Percentiles rank a stretch among this genome's conserved stretches.
Conservation (phyloP, 1,284 basidiomycete genomes). For the Sporisorium iseilematis-ciliati region DNA sequence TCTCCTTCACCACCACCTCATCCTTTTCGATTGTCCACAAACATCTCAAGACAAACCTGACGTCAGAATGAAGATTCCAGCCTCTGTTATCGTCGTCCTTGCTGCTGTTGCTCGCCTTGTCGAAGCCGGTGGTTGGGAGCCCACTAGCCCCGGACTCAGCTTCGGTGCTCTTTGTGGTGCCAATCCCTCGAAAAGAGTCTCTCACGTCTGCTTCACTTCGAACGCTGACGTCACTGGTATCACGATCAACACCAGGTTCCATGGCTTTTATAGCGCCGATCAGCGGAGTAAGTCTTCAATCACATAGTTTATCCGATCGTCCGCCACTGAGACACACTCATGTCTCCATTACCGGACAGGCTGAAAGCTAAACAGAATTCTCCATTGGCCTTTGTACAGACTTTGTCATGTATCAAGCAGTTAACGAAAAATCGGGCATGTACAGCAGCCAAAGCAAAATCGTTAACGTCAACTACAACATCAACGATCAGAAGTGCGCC, state of each 20-base stretch:
- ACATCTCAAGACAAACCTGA: neutral
- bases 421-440: neutral
- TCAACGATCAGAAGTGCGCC: neutral
- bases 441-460: neutral
- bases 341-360: too few species aligned
- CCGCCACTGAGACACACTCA: too few species aligned
- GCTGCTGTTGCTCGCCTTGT: neutral
- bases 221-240: neutral
- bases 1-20: too few species aligned
- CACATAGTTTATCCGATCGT: too few species aligned
- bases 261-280: neutral
- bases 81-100: neutral
- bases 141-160: neutral
- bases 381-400: neutral
- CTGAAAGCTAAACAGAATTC: too few species aligned
- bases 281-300: neutral
- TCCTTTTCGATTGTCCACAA: neutral
- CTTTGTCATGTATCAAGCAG: conserved; percentile 1
- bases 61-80: neutral
- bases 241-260: neutral
- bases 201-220: neutral
- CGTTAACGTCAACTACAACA: neutral
- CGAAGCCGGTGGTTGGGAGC: conserved; percentile 3
- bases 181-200: neutral
- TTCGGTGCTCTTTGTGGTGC: neutral